Evolutionary conservation across 1,139 yeast species (phyloP).

Genomic region (Yamadazyma diospyri): DNA sequence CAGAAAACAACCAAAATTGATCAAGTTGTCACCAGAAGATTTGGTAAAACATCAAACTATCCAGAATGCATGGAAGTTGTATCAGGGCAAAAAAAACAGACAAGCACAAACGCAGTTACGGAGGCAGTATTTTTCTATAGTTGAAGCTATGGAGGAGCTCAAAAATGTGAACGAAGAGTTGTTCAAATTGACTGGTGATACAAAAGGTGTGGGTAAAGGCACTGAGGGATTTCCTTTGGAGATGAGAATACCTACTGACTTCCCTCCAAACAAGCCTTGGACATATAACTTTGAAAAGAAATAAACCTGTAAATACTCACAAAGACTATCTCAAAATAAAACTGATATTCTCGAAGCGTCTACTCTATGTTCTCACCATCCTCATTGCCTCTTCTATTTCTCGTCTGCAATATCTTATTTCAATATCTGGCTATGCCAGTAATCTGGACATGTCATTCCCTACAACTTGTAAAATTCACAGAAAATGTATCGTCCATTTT

Average conservation of each 20-base stretch:
- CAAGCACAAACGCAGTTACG: constrained; percentile 46
- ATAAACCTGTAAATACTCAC: no score
- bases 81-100: constrained; percentile 47
- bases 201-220: constrained; percentile 43
- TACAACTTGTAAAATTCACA: no score
- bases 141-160: constrained; percentile 73
- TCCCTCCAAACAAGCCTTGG: constrained; percentile 87
- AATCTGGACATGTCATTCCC: no score
- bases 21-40: constrained; percentile 78
- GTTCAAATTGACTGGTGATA: constrained; percentile 50
- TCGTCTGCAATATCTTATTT: no score
- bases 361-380: neutral
- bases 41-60: constrained; percentile 80
- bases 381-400: no score
- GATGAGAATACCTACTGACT: constrained; percentile 84
- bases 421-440: no score
- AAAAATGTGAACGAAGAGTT: constrained; percentile 45
- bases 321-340: no score
- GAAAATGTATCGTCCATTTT: no score
- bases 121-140: constrained; percentile 64
- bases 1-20: constrained; percentile 79
- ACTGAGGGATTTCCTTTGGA: constrained; percentile 66
- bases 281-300: constrained; percentile 49
- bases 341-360: no score
- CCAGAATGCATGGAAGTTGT: constrained; percentile 76